Evolutionary conservation across 164 flowering plant genomes (phyloP), one percentile per base, ranked within the genome.

Genomic region (Liriodendron chinense): DNA sequence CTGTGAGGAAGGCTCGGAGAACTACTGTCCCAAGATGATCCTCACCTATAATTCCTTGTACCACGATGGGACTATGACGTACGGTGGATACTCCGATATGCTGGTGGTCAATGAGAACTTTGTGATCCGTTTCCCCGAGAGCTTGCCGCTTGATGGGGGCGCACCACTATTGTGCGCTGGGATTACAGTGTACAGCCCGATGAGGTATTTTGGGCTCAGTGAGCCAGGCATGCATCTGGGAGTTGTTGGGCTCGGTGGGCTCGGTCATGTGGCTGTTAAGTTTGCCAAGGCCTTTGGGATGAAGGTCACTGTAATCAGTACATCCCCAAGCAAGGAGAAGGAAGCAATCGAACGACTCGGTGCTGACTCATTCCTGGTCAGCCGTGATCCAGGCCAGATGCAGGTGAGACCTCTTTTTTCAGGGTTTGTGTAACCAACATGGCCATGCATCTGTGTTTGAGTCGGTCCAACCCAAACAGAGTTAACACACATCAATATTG

Each of bases 261-360:
- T 76, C 53, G 78, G 78, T 20, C 78, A 76, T 21, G 70, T 76
- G 21, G 78, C 78, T 16, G 78, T 76, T 18, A 76, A 71, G 78
- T 61, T 76, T 25, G 78, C 69, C 28, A 76, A 79, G 65, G 78
- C 79, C 0, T 76, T 74, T 14, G 83, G 83, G 43, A 75, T 67
- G 18, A 82, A 74, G 20, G 86, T 87, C 0, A 84, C 89, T 0
- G 86, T 84, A 9, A 78, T 85, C 10, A 85, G 87, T 53, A 83
- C 85, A 20, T 85, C 86, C 0, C 77, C 84, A 0, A 69, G 56
- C 24, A 87, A 87, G 78, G 76, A 82, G 76, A 22, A 72, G 63
- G 89, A 85, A 53, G 88, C 88, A 9, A 16, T 82, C 1, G 74
- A 83, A 24, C 59, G 26, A 50, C 84, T 83, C 34, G 43, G 43